Evolutionary conservation across 1,284 basidiomycete species (phyloP).

Genomic region (Termitomyces sp.): DNA sequence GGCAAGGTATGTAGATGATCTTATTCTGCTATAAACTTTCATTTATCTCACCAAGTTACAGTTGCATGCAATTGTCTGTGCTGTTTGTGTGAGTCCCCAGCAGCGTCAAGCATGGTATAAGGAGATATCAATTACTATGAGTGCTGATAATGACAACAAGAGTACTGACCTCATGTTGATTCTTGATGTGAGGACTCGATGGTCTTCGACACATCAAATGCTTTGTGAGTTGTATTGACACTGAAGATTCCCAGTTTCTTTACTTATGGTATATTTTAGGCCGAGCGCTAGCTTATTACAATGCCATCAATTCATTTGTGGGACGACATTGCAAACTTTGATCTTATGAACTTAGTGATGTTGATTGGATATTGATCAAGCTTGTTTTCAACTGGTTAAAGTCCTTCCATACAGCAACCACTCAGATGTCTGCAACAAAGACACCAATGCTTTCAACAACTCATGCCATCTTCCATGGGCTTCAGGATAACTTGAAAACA

Average conservation of each 20-base stretch:
- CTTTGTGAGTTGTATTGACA: conserved; percentile 15
- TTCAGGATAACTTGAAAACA: conserved; percentile 9
- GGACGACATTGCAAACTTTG: neutral
- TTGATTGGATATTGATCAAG: neutral
- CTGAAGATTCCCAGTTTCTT: too few relatives aligned
- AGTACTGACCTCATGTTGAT: conserved; percentile 16
- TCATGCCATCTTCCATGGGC: conserved; percentile 2
- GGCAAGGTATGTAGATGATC: neutral
- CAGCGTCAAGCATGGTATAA: conserved; percentile 15
- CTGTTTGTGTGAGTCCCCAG: conserved; percentile 23
- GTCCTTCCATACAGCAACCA: neutral
- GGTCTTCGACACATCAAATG: conserved; percentile 19
- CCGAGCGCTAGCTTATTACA: conserved; percentile 10
- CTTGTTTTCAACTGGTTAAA: neutral
- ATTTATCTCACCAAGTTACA: conserved; percentile 7
- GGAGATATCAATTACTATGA: too few relatives aligned
- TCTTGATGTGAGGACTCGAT: conserved; percentile 13
- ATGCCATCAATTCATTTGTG: conserved; percentile 4
- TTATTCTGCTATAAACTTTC: too few relatives aligned
- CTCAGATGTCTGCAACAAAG: conserved; percentile 3
- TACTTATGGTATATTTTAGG: too few relatives aligned
- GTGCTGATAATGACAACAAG: too few relatives aligned
- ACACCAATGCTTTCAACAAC: conserved; percentile 1
- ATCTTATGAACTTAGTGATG: neutral
- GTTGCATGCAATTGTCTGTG: conserved; percentile 24